Evolutionary conservation across 768 basidiomycete genomes (phyloP), one percentile per base, ranked within the genome.

Genomic region (Polyporus arcularius): DNA sequence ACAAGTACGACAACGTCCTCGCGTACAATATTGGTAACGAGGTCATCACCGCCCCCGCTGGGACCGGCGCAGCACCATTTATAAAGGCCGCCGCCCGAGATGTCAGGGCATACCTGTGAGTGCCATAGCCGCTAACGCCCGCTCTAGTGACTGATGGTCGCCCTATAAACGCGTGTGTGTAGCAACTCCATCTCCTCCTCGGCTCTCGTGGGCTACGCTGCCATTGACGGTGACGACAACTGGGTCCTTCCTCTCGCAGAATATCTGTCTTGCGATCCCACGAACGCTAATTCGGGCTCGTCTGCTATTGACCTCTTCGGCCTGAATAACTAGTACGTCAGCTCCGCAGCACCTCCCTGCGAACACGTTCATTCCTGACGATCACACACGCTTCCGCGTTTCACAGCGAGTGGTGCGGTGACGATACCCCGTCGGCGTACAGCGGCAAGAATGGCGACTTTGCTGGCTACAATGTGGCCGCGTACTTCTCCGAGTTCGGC

Each of bases 21-120:
- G 94, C 87, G 11, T 96, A 82, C 76, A 96, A 96, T 69, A 81
- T 97, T 60, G 95, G 94, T 21, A 97, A 97, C 68, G 95, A 96
- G 65, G 80, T 84, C 60, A 90, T 82, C 62, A 89, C 87, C 35
- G 80, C 81, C 28, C 70, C 79, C 18, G 80, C 82, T 43, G 74
- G 76, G 54, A 91, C 91, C 15, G 77, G 76, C 32, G 84, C 88
- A 10, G 85, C 87, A 15, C 82, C 93, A 5, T 97, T 84, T 72
- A 83, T 97, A 70, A 96, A 95, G 73, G 94, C 94, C 41, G 95
- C 95, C 26, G 92, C 93, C 30, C 86, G 95, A 41, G 95, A 97
- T 71, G 77, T 85, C 65, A 94, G 87, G 71, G 84, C 94, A 7
- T 96, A 94, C 73, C 79, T 97, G 85, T 89, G 63, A 68, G 87